Base-by-base conservation (phyloP, 225 moss, liverwort and hornwort genomes). In the Pleurozium schreberi region DNA sequence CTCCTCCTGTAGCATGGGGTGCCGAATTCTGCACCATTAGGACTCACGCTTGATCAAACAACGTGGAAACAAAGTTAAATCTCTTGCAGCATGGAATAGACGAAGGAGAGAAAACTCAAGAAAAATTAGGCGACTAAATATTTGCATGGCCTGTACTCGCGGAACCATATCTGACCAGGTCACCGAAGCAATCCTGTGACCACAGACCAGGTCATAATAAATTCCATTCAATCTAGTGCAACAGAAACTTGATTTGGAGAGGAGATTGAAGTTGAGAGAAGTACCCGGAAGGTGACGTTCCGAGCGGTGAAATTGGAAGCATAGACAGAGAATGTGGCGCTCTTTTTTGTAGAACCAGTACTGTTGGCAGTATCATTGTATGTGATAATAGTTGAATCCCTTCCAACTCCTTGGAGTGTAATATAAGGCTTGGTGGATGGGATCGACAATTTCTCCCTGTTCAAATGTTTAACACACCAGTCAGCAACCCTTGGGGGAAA, bases 351-450 rank as follows among this genome's bases (percentile, higher is more conserved):
- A 76, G 90, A 87, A 85, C 90, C 88, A 42, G 91, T 92, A 77
- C 88, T 88, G 43, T 93, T 93, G 62, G 91, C 89, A 79, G 91
- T 93, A 75, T 89, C 89, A 70, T 91, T 89, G 84, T 91, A 88
- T 52, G 92, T 89, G 78, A 93, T 93, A 49, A 91, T 84, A 19
- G 93, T 93, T 16, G 78, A 82, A 63, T 84, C 69, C 77, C 84
- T 93, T 88, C 94, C 94, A 87, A 86, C 88, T 86, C 94, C 94
- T 88, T 93, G 93, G 45, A 94, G 76, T 66, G 93, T 92, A 78
- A 94, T 94, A 58, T 88, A 82, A 88, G 93, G 93, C 88, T 94
- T 94, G 75, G 87, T 87, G 61, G 88, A 61, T 23, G 94, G 93
- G 27, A 94, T 93, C 65, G 70, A 79, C 64, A 94, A 87, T 90